These are phyloP conservation scores for Penicillium sp. DNA, from an alignment of 2,329 filamentous ascomycete genomes.

Conservation along the genomic window DNA sequence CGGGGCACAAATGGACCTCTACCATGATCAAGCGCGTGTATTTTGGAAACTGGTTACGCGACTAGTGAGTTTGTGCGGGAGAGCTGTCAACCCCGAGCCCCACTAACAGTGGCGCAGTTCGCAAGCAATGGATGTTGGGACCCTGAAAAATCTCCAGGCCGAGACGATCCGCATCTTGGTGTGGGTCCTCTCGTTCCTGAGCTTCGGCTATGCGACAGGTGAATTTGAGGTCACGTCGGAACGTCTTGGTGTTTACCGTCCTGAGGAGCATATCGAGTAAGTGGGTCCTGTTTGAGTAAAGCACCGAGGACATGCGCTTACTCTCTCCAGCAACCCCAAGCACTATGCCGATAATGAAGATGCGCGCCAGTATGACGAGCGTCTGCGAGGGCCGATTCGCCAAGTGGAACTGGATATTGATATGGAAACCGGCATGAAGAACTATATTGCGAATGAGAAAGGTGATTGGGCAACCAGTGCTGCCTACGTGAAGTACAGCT, in stretches of 20 bases:
- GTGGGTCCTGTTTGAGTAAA: conserved; percentile 24
- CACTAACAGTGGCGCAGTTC: conserved; percentile 45
- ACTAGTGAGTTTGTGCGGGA: conserved; percentile 55
- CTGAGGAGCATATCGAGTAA: conserved; percentile 60
- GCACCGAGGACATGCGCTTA: conserved; percentile 3
- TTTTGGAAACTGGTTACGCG: conserved; percentile 84
- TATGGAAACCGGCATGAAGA: conserved; percentile 88
- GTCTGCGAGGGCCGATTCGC: conserved; percentile 77
- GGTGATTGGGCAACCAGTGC: conserved; percentile 87
- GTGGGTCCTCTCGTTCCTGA: conserved; percentile 78
- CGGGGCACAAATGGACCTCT: conserved; percentile 81
- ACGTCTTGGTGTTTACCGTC: conserved; percentile 75
- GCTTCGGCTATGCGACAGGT: conserved; percentile 80
- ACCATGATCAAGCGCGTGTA: conserved; percentile 76
- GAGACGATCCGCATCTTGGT: conserved; percentile 76
- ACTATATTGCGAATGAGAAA: conserved; percentile 91
- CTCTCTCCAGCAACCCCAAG: conserved; percentile 70
- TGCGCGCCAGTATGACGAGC: conserved; percentile 71
- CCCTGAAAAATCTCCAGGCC: conserved; percentile 73
- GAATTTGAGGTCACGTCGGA: conserved; percentile 84
- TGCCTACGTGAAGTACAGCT: conserved; percentile 76
- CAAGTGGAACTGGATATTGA: conserved; percentile 72
- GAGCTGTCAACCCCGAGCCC: neutral
- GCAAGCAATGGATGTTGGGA: conserved; percentile 78
- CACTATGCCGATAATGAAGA: conserved; percentile 85